Conservation (phyloP, 2,329 filamentous ascomycete species). For the Monosporascus cannonballus region DNA sequence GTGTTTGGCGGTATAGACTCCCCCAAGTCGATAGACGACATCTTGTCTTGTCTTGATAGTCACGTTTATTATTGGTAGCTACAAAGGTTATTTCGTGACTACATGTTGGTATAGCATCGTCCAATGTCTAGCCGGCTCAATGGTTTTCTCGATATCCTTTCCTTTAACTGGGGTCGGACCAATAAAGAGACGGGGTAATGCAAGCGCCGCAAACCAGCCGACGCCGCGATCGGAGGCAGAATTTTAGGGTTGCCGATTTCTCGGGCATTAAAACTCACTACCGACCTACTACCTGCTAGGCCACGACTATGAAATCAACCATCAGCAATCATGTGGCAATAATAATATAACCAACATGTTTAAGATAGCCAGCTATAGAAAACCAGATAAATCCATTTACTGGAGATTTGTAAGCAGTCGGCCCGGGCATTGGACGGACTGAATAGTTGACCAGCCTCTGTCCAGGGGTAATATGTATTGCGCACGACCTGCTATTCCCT, state of each 20-base stretch:
- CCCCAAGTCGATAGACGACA: conserved; percentile 52
- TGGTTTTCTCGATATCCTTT: not conserved
- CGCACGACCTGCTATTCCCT: no score
- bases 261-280: not conserved
- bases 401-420: no score
- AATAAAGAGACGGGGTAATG: not conserved
- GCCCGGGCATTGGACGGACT: no score
- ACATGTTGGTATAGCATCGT: not conserved
- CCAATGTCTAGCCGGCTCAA: not conserved
- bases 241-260: conserved; percentile 4
- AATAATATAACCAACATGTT: no score
- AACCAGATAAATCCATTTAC: no score
- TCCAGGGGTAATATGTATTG: no score
- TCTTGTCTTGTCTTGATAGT: conserved; percentile 15
- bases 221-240: conserved; percentile 21
- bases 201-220: not conserved
- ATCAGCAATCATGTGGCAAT: no score
- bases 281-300: no score
- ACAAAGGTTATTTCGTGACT: not conserved
- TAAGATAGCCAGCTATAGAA: no score
- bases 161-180: not conserved
- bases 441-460: no score
- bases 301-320: not conserved
- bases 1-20: conserved; percentile 73
- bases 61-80: not conserved